Conservation (phyloP, 805 yeast genomes). For the Saturnispora sanitii region DNA sequence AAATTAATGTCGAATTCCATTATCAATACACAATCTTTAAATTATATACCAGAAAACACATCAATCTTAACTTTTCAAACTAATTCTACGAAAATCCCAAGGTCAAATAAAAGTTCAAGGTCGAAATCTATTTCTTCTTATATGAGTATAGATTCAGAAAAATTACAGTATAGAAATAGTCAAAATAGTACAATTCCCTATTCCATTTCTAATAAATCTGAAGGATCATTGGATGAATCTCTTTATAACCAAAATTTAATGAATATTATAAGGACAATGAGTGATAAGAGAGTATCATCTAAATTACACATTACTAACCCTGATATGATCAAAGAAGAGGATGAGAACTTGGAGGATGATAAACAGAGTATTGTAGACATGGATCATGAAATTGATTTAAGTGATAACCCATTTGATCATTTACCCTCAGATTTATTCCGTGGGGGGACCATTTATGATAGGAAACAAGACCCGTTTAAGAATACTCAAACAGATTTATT, state of each 20-base stretch:
- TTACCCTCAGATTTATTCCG: neutral
- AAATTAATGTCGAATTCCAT: conserved; percentile 7
- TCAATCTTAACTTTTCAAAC: conserved; percentile 14
- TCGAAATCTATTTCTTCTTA: conserved; percentile 1
- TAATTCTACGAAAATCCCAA: conserved; percentile 1
- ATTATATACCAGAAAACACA: conserved; percentile 16
- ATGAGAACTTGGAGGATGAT: neutral
- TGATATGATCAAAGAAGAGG: conserved; percentile 22
- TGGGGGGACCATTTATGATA: neutral
- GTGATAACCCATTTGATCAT: conserved; percentile 2
- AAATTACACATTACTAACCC: conserved; percentile 55
- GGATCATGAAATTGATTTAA: neutral
- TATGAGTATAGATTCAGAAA: conserved; percentile 1
- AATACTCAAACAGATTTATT: neutral
- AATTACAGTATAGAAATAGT: too few species aligned
- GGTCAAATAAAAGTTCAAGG: neutral
- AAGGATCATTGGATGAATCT: conserved; percentile 5
- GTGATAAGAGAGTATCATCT: conserved; percentile 51
- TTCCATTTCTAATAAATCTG: conserved; percentile 2
- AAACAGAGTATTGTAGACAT: conserved; percentile 3
- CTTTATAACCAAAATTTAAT: conserved; percentile 2
- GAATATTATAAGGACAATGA: conserved; percentile 6
- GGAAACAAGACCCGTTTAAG: neutral
- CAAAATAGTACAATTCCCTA: conserved; percentile 3
- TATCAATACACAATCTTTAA: conserved; percentile 7